Evolutionary conservation across 2,329 filamentous ascomycete genomes (phyloP).

Genomic region (Pyrenochaeta sp.): DNA sequence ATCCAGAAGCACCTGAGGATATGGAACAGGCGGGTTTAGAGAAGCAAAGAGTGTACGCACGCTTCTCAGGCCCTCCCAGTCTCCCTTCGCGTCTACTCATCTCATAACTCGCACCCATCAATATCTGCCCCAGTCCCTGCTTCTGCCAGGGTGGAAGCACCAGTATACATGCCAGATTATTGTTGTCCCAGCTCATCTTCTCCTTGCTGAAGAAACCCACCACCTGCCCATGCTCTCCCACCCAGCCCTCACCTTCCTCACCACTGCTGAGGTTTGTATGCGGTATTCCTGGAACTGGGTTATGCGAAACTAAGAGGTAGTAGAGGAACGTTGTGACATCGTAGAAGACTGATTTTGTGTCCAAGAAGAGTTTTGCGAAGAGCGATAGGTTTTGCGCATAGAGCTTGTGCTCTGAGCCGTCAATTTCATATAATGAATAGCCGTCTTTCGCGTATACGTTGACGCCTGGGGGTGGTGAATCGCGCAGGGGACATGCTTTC

Average conservation of each 20-base stretch:
- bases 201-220: conserved; percentile 99
- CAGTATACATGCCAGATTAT: conserved; percentile 95
- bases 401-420: conserved; percentile 85
- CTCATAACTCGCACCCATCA: conserved; percentile 95
- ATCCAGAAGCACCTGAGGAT: not conserved
- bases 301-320: conserved; percentile 84
- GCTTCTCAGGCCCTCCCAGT: conserved; percentile 92
- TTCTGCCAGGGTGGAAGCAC: conserved; percentile 96
- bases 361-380: conserved; percentile 96
- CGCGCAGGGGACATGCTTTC: conserved; percentile 55
- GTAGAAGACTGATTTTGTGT: conserved; percentile 98
- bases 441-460: conserved; percentile 81
- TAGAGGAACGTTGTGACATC: conserved; percentile 95
- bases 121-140: conserved; percentile 83
- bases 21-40: not conserved
- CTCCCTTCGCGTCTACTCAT: conserved; percentile 84
- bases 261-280: conserved; percentile 36
- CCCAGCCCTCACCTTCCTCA: not conserved
- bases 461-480: conserved; percentile 67
- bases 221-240: conserved; percentile 60
- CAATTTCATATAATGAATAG: conserved; percentile 91
- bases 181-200: conserved; percentile 98
- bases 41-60: conserved; percentile 32
- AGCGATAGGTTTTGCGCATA: conserved; percentile 96
- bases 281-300: conserved; percentile 52